Conservation (phyloP, 352 stramenopile species). For the Pythium biforme region DNA sequence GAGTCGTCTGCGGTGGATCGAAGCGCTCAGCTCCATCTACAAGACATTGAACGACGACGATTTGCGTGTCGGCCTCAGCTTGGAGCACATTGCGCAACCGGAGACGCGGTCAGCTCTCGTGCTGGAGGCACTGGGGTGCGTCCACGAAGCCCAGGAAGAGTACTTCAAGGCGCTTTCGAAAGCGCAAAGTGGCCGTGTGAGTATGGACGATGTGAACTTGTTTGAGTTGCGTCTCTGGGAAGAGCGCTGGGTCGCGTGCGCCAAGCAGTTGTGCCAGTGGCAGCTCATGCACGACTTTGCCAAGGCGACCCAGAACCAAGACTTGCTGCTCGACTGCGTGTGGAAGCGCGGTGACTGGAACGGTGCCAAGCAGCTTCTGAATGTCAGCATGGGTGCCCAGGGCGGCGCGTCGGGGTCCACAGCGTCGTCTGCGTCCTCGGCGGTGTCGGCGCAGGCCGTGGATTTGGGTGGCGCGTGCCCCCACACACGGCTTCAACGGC, state of each 20-base stretch:
- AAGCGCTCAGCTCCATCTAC: constrained; percentile 83
- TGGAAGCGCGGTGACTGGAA: constrained; percentile 92
- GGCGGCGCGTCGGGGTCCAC: neutral
- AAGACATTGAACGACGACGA: constrained; percentile 87
- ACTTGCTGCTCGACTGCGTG: constrained; percentile 90
- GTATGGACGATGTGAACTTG: constrained; percentile 78
- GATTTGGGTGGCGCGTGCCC: constrained; percentile 44
- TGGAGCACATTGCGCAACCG: constrained; percentile 72
- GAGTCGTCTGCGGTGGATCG: constrained; percentile 81
- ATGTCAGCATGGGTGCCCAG: constrained; percentile 20
- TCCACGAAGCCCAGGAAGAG: constrained; percentile 86
- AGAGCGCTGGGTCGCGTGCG: constrained; percentile 89
- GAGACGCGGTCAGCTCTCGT: constrained; percentile 74
- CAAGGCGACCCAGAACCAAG: constrained; percentile 90
- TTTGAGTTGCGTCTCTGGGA: constrained; percentile 89
- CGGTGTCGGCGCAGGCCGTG: neutral
- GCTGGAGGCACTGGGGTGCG: constrained; percentile 78
- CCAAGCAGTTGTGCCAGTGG: constrained; percentile 92
- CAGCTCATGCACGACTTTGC: constrained; percentile 92
- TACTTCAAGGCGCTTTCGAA: constrained; percentile 85
- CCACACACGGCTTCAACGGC: constrained; percentile 71
- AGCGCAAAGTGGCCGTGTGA: constrained; percentile 64
- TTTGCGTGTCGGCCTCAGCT: constrained; percentile 69
- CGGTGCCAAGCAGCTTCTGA: constrained; percentile 76
- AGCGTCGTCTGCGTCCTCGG: constrained; percentile 13